Conservation (phyloP, 768 basidiomycete genomes). For the Leccinum ochraceum region DNA sequence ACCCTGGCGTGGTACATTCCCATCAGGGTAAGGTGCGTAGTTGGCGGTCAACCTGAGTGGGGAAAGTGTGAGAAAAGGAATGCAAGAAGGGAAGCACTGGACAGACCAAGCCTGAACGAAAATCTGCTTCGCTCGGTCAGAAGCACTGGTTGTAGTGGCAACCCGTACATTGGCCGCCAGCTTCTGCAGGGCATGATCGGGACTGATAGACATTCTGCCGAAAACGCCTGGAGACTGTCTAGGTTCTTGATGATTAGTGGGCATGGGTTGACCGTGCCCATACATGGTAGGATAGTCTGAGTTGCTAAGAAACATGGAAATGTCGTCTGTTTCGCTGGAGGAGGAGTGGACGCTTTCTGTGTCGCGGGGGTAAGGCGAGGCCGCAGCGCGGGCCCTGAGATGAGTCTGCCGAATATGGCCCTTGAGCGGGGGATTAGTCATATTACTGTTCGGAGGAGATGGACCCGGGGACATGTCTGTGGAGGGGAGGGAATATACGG, state of each 20-base stretch:
- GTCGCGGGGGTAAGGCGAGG: constrained; percentile 85
- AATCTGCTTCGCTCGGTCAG: constrained; percentile 88
- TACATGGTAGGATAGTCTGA: constrained; percentile 73
- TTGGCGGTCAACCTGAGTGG: constrained; percentile 82
- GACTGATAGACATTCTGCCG: constrained; percentile 72
- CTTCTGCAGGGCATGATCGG: constrained; percentile 82
- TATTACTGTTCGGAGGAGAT: constrained; percentile 75
- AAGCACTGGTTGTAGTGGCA: constrained; percentile 88
- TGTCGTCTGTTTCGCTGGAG: constrained; percentile 86
- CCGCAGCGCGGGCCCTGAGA: constrained; percentile 75
- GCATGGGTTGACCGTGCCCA: constrained; percentile 43
- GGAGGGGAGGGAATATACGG: constrained; percentile 43
- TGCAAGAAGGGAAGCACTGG: constrained; percentile 17
- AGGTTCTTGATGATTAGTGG: constrained; percentile 39
- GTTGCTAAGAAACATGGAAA: constrained; percentile 70
- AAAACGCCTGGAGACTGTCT: constrained; percentile 74
- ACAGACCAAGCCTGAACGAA: constrained; percentile 91
- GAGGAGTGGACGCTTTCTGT: constrained; percentile 86
- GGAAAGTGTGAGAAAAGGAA: constrained; percentile 20
- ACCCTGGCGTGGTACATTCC: constrained; percentile 91
- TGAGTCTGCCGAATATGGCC: constrained; percentile 74
- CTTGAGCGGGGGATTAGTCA: constrained; percentile 76
- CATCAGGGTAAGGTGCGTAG: constrained; percentile 89
- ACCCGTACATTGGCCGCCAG: constrained; percentile 84
- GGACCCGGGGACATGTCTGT: constrained; percentile 49